Base-by-base conservation (phyloP, 2,329 filamentous ascomycete genomes). In the Diplodia sapinea region DNA sequence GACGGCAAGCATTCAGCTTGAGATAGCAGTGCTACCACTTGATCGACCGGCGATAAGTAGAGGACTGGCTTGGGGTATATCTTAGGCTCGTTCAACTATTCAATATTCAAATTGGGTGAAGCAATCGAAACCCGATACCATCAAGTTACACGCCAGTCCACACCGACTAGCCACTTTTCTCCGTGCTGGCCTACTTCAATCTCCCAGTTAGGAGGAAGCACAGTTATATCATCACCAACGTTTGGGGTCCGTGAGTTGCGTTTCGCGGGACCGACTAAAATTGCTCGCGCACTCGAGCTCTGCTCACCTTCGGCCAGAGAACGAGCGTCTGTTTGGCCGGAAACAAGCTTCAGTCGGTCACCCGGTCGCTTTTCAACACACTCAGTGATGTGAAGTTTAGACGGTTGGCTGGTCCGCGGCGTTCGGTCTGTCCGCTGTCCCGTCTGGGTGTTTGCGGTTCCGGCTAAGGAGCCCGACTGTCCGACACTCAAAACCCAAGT, bases 401-500 rank as follows among this genome's bases (percentile, higher is more conserved):
- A 29, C 1, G 50, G 36, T 15, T 40, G 38, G 11, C 6, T 17
- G 20, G 51, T 11, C 23, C 38, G 36, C 40, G 26, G 26, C 26
- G 26, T 26, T 26, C 26, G 26, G 26, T 26, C 26, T 26, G 51
- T 11, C 23, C 38, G 36, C 40, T 20, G 52, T 20, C n/a, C 15
- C 29, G 29, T 11, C 9, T 47, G 50, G 11, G 15, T 31, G n/a
- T 11, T 36, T 13, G 50, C 7, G 6, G 55, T 29, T 31, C 36
- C n/a, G 15, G 54, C 12, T 4, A 29, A 36, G 51, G 50, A 63
- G 6, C 59, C 59, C 9, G 56, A 29, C 7, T 54, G 61, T 26
- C 76, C 76, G 3, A 74, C 70, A 47, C 85, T 83, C 17, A 86
- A 74, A 13, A 87, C 76, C 84, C 84, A 87, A 17, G 79, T 76